Percentiles rank a stretch among this genome's conserved stretches.
phyloP scores from a whole-genome alignment of 2,329 filamentous ascomycete genomes.

The Paracoccidioides brasiliensis region DNA sequence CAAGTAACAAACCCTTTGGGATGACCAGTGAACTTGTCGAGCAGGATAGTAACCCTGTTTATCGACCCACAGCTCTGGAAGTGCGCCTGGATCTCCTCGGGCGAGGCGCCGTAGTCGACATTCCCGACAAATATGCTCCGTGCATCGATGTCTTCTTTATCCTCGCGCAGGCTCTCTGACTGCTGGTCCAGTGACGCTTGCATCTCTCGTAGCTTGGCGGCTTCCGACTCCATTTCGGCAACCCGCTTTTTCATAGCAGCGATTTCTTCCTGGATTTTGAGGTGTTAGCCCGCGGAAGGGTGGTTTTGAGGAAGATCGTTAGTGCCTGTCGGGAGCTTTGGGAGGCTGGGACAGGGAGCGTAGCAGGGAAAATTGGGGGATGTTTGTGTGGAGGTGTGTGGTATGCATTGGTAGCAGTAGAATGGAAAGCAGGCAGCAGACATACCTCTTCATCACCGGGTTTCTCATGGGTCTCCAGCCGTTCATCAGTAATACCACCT shows the following conservation, averaged over 20 bases:
- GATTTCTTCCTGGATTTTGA: conserved; percentile 55
- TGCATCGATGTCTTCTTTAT: conserved; percentile 89
- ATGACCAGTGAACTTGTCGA: conserved; percentile 97
- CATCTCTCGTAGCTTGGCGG: conserved; percentile 75
- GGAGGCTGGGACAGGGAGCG: neutral
- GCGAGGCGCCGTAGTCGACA: conserved; percentile 92
- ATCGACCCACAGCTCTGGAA: conserved; percentile 96
- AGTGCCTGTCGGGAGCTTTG: neutral
- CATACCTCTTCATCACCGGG: conserved; percentile 34
- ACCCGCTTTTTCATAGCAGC: conserved; percentile 76
- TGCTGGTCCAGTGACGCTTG: conserved; percentile 76
- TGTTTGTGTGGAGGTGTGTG: neutral
- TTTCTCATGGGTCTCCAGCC: conserved; percentile 21
- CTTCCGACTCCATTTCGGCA: conserved; percentile 83
- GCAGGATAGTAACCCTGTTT: conserved; percentile 90
- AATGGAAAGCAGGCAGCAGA: conserved; percentile 7
- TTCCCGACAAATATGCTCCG: conserved; percentile 98
- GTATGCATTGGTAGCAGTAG: neutral
- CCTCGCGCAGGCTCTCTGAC: conserved; percentile 69
- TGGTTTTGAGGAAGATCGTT: neutral
- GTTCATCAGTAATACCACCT: conserved; percentile 10
- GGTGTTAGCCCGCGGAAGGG: no score
- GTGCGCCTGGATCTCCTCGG: conserved; percentile 95
- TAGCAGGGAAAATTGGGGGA: neutral
- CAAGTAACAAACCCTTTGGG: conserved; percentile 92